Base-by-base conservation (phyloP, 2,329 filamentous ascomycete species). In the Neofusicoccum sp. region DNA sequence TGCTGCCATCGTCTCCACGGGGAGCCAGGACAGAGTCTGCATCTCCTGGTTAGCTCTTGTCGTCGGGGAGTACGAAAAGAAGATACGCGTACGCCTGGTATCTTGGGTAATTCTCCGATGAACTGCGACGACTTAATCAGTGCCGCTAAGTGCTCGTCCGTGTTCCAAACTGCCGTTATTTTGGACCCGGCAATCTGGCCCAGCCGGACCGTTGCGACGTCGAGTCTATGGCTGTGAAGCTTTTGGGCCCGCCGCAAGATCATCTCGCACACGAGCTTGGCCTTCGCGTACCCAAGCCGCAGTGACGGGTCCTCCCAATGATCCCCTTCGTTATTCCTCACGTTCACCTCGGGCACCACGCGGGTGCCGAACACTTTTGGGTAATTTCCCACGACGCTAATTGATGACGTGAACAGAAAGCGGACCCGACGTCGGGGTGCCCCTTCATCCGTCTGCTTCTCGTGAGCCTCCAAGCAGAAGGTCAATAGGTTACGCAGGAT, bases 21-120 rank as follows among this genome's bases (percentile, higher is more conserved):
- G 57, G n/a, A 61, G 30, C 63, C 63, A 64, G 7, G 58, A 64
- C 28, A 63, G 30, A 9, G 40, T 58, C 44, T 49, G 20, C 14
- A 20, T 20, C 20, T 26, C 44, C 24, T 26, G 24, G 44, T 14
- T 48, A 26, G 11, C 44, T 14, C 12, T 12, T 12, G 14, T 20
- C 20, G 20, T 20, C 20, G 20, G 20, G 20, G 20, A 20, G 20
- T 20, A 20, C 2, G 48, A 7, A 47, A 9, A 20, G n/a, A 47
- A 8, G 28, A 8, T n/a, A 28, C 6, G 43, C 58, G 34, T 58
- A 49, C 54, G 8, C 61, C 61, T 5, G 33, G 11, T 14, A 63
- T 28, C 38, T 28, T 31, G 4, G 61, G 61, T 16, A 61, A 16
- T 20, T 26, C 49, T 12, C 43, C 33, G 12, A 61, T 20, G 7